Evolutionary conservation across 441 rosid genomes (phyloP).

Genomic region (Erodium moschatum): DNA sequence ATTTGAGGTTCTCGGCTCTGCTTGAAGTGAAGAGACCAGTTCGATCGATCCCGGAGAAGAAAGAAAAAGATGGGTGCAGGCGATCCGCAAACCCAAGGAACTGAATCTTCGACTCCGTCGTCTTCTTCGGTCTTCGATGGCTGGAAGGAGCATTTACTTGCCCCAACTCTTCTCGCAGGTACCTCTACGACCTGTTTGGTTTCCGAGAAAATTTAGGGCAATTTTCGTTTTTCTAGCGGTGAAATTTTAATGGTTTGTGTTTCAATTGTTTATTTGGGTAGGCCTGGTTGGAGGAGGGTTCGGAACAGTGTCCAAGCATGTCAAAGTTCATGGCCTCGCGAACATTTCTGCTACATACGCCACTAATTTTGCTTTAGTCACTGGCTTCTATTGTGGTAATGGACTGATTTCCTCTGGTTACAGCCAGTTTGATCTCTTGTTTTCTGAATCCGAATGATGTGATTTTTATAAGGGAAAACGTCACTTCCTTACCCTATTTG

Average conservation of each 20-base stretch:
- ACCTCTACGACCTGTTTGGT: not conserved
- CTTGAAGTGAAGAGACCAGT: not conserved
- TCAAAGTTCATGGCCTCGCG: slow-evolving; percentile 49
- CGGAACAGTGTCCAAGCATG: slow-evolving; percentile 57
- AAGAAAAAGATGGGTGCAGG: slow-evolving; percentile 33
- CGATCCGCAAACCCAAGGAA: slow-evolving; percentile 21
- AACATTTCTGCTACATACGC: slow-evolving; percentile 57
- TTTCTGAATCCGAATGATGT: not conserved
- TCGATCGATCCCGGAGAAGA: not conserved
- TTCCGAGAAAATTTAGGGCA: not conserved
- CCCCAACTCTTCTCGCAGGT: slow-evolving; percentile 72
- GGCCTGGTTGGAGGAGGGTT: slow-evolving; percentile 64
- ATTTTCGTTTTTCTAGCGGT: not conserved
- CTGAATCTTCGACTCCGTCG: slow-evolving; percentile 18
- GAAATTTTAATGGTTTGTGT: not conserved
- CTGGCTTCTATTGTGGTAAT: slow-evolving; percentile 77
- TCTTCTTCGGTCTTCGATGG: slow-evolving; percentile 32
- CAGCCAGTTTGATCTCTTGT: not conserved
- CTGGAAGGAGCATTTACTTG: slow-evolving; percentile 49
- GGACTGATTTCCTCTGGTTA: slow-evolving; percentile 10
- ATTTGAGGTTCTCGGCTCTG: not conserved
- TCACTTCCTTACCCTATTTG: too few relatives aligned
- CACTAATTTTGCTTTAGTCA: slow-evolving; percentile 55
- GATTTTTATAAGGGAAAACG: not conserved
- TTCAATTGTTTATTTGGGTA: slow-evolving; percentile 18